phyloP scores from a whole-genome alignment of 2,329 filamentous ascomycete genomes.

The Trichoderma afroharzianum region DNA sequence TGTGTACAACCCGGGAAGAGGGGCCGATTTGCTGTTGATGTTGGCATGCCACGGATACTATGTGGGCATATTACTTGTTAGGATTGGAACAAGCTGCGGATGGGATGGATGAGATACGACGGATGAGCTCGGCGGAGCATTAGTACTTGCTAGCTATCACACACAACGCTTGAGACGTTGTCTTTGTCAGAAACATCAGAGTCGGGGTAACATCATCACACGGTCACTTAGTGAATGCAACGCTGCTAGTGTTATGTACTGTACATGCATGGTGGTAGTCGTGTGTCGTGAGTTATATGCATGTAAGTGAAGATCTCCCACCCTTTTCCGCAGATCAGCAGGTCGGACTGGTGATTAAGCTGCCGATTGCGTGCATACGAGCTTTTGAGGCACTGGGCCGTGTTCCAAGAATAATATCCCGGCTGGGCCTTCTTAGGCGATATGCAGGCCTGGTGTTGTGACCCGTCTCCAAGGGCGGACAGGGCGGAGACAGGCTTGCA shows the following conservation, averaged over 20 bases:
- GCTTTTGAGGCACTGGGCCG: not conserved
- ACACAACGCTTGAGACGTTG: not conserved
- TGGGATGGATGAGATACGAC: not conserved
- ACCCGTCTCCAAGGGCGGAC: constrained; percentile 4
- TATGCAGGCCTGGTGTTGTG: constrained; percentile 16
- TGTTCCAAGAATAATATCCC: not conserved
- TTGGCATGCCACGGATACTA: not conserved
- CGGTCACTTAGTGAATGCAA: not conserved
- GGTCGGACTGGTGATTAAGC: not conserved
- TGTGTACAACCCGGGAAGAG: not conserved
- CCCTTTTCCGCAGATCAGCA: constrained; percentile 3
- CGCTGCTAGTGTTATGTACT: not conserved
- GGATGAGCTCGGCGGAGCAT: not conserved
- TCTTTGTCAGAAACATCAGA: not conserved
- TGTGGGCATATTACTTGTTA: not conserved
- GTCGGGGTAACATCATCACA: not conserved
- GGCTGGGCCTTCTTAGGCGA: not conserved
- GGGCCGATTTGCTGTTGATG: not conserved
- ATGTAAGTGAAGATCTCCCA: constrained; percentile 6
- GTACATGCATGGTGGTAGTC: not conserved
- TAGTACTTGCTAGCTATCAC: not conserved
- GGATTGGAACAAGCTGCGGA: not conserved
- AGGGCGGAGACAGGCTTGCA: not conserved
- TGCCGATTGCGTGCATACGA: constrained; percentile 1
- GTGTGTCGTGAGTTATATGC: not conserved